Conservation (phyloP, 257 asterid species). For the Solanum etuberosum region DNA sequence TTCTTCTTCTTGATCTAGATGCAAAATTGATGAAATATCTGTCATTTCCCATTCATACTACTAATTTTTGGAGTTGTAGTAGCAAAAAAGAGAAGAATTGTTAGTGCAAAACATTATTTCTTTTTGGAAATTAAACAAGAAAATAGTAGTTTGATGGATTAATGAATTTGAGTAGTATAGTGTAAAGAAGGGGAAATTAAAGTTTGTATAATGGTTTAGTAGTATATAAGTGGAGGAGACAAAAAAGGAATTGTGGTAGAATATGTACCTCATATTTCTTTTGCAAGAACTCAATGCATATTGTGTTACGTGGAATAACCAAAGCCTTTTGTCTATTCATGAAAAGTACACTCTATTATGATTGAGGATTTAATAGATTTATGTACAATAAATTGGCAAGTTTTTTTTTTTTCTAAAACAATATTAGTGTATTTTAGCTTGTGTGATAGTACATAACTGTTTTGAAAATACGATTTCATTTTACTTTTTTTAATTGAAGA, state of each 20-base stretch:
- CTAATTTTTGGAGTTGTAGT: not conserved
- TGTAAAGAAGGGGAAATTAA: not conserved
- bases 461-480: not conserved
- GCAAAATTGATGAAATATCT: not conserved
- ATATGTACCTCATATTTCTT: not conserved
- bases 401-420: not conserved
- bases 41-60: conserved; percentile 1
- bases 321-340: not conserved
- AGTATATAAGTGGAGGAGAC: not conserved
- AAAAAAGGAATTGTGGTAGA: not conserved
- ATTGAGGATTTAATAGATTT: not conserved
- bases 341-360: not conserved
- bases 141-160: not conserved
- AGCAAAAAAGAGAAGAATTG: not conserved
- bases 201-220: not conserved
- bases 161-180: not conserved
- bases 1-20: conserved; percentile 7
- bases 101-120: not conserved
- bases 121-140: not conserved
- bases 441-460: not conserved
- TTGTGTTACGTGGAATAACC: not conserved
- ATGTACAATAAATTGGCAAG: not conserved
- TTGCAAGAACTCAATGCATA: not conserved
- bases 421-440: too few relatives aligned
- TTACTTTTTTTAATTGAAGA: fast-evolving